Evolutionary conservation across 2,329 filamentous ascomycete genomes (phyloP).

Genomic region (Trichoderma aggressivum): DNA sequence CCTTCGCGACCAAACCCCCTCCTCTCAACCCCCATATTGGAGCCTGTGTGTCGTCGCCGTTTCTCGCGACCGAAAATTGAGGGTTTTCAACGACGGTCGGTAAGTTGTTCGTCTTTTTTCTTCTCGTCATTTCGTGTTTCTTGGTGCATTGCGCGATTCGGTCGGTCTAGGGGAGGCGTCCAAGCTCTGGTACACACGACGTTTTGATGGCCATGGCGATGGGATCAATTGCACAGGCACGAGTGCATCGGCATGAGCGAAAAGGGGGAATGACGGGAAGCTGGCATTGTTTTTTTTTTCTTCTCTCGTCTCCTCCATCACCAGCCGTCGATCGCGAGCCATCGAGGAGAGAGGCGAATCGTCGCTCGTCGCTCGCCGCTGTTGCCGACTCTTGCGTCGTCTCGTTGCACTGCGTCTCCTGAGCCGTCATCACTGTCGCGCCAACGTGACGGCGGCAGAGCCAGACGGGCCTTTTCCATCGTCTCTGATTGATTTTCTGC

Average conservation of each 20-base stretch:
- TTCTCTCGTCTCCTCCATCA: background rate
- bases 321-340: background rate
- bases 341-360: background rate
- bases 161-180: background rate
- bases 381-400: background rate
- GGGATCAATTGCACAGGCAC: constrained; percentile 1
- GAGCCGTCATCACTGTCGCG: constrained; percentile 1
- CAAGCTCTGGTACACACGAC: background rate
- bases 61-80: constrained; percentile 4
- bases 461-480: background rate
- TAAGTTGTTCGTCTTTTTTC: background rate
- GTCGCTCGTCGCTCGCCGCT: background rate
- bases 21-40: constrained; percentile 8
- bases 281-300: background rate
- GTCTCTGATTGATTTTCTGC: background rate
- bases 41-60: constrained; percentile 15
- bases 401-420: background rate
- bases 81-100: constrained; percentile 12
- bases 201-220: background rate
- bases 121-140: background rate
- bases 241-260: background rate
- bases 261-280: background rate
- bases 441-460: constrained; percentile 6
- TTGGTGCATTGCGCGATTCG: background rate
- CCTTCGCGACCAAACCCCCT: constrained; percentile 10